phyloP scores from a whole-genome alignment of 371 early-diverging fungal genomes.

The Amoeboaphelidium protococcarum region DNA sequence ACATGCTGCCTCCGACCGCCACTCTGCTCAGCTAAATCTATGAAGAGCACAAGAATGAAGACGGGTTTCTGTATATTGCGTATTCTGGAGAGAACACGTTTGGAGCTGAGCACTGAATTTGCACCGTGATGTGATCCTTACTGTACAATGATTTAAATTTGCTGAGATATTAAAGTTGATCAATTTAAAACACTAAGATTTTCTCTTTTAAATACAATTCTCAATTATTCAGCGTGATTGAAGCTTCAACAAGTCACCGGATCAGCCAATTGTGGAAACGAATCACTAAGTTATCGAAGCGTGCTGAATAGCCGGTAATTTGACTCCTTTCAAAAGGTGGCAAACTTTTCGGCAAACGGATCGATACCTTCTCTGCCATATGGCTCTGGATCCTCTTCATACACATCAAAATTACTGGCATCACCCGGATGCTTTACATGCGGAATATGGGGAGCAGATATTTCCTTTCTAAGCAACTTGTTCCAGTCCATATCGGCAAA shows the following conservation, averaged over 20 bases:
- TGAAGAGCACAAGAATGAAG: constrained; percentile 80
- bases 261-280: no score
- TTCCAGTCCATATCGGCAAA: constrained; percentile 6
- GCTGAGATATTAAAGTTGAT: no score
- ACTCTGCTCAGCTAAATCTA: constrained; percentile 68
- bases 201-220: no score
- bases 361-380: background rate
- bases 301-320: no score
- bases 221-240: no score
- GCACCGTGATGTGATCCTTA: no score
- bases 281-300: no score
- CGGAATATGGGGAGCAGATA: background rate
- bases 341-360: background rate
- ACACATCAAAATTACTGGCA: background rate
- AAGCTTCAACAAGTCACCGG: no score
- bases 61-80: constrained; percentile 78
- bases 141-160: no score
- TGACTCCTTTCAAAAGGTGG: background rate
- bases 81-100: constrained; percentile 68
- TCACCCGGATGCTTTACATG: background rate
- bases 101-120: no score
- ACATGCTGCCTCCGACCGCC: constrained; percentile 39
- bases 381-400: background rate
- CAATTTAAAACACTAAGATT: no score
- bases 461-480: background rate